These are phyloP conservation scores for Kuraishia piskuri DNA, from an alignment of 805 yeast genomes.

Conservation along the genomic window DNA sequence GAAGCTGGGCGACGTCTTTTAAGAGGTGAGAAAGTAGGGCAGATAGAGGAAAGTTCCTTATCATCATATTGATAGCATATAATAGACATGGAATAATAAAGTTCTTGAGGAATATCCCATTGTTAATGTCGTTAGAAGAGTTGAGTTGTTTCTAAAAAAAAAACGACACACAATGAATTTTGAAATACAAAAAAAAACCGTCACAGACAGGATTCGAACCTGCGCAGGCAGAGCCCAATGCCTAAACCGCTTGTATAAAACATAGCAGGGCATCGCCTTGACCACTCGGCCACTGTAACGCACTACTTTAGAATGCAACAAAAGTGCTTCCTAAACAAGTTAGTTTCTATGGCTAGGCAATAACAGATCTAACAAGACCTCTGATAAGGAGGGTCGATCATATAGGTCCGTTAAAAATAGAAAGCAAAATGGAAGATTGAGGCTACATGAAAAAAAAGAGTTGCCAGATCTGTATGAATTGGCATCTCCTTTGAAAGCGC, in stretches of 20 bases:
- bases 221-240: constrained; percentile 92
- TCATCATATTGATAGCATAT: neutral
- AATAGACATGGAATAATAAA: neutral
- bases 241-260: constrained; percentile 31
- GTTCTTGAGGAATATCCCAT: neutral
- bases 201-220: constrained; percentile 99
- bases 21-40: constrained; percentile 20
- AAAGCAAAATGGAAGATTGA: no score
- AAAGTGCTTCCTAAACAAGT: no score
- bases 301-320: neutral
- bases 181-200: constrained; percentile 39
- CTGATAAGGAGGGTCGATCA: no score
- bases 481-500: no score
- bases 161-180: no score
- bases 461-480: no score
- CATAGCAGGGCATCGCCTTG: constrained; percentile 68
- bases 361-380: no score
- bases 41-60: neutral
- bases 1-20: constrained; percentile 80
- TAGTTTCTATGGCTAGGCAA: no score
- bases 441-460: no score
- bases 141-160: neutral
- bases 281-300: constrained; percentile 68
- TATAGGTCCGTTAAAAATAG: no score
- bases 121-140: no score